Evolutionary conservation across 306 rosid species (phyloP).

Genomic region (Bauhinia variegata): DNA sequence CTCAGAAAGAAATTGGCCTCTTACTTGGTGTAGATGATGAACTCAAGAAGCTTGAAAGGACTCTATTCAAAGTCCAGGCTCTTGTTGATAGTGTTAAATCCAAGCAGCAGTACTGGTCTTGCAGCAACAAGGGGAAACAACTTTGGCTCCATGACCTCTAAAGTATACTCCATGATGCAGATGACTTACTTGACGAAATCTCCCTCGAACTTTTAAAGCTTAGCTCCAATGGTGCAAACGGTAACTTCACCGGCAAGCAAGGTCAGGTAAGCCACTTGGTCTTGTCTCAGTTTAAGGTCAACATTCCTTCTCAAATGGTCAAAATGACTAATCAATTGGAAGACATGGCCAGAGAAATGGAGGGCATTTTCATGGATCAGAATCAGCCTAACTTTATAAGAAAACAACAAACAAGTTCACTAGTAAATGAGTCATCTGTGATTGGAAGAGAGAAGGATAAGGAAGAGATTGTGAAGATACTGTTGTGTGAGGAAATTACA

Average conservation of each 20-base stretch:
- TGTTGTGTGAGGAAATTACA: neutral
- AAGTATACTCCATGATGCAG: neutral
- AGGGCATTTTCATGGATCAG: neutral
- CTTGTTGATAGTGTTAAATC: neutral
- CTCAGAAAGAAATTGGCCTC: neutral
- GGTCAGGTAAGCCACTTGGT: slow-evolving; percentile 4
- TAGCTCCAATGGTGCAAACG: neutral
- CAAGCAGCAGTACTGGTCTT: neutral
- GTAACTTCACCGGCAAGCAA: neutral
- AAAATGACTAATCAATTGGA: slow-evolving; percentile 14
- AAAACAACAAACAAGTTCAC: slow-evolving; percentile 8
- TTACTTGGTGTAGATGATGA: neutral
- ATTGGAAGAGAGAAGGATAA: slow-evolving; percentile 26
- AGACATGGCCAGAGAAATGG: slow-evolving; percentile 14
- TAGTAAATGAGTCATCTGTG: slow-evolving; percentile 13
- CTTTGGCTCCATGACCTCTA: slow-evolving; percentile 22
- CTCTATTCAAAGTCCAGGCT: slow-evolving; percentile 17
- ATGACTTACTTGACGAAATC: slow-evolving; percentile 29
- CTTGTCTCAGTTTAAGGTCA: neutral
- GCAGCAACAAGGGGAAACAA: neutral
- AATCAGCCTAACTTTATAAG: neutral
- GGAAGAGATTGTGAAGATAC: neutral
- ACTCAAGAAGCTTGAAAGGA: slow-evolving; percentile 23
- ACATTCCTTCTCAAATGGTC: slow-evolving; percentile 8
- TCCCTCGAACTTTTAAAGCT: slow-evolving; percentile 1